These are phyloP conservation scores for Rosa chinensis DNA, from an alignment of 306 rosid species.

Conservation along the genomic window DNA sequence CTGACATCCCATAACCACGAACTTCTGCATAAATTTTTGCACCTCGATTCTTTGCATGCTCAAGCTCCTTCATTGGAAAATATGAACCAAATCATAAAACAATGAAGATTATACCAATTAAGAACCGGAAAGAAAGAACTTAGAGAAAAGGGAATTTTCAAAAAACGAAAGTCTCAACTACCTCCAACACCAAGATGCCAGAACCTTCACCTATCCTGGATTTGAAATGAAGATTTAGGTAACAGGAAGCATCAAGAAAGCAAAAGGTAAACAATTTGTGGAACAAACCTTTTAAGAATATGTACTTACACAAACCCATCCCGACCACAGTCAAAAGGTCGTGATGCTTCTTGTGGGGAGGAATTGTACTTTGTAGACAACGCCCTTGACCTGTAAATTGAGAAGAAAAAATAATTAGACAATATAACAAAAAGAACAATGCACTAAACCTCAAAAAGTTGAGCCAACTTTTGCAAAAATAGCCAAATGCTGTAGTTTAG, in stretches of 20 bases:
- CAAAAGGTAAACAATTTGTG: not conserved
- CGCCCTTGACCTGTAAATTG: conserved; percentile 73
- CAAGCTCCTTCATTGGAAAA: conserved; percentile 60
- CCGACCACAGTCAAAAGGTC: conserved; percentile 82
- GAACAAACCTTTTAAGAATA: conserved; percentile 16
- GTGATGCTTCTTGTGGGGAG: conserved; percentile 80
- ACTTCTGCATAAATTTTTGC: conserved; percentile 89
- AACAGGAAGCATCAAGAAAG: conserved; percentile 24
- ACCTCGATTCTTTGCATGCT: conserved; percentile 79
- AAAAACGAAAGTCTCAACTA: conserved; percentile 36
- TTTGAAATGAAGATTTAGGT: conserved; percentile 28
- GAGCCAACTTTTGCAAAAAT: not conserved
- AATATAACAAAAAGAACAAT: conserved; percentile 5
- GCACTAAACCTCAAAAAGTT: not conserved
- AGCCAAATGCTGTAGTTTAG: not conserved
- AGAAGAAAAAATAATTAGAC: conserved; percentile 1
- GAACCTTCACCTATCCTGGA: conserved; percentile 92
- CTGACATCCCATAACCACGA: conserved; percentile 97
- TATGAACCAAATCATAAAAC: conserved; percentile 18
- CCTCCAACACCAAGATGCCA: conserved; percentile 89
- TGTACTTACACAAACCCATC: conserved; percentile 92
- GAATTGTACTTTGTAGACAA: conserved; percentile 74
- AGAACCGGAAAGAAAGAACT: conserved; percentile 2
- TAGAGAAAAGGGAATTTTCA: not conserved
- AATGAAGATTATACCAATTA: conserved; percentile 19